These are phyloP conservation scores for Arthonia radiata DNA, from an alignment of 495 filamentous ascomycete genomes.

Conservation along the genomic window DNA sequence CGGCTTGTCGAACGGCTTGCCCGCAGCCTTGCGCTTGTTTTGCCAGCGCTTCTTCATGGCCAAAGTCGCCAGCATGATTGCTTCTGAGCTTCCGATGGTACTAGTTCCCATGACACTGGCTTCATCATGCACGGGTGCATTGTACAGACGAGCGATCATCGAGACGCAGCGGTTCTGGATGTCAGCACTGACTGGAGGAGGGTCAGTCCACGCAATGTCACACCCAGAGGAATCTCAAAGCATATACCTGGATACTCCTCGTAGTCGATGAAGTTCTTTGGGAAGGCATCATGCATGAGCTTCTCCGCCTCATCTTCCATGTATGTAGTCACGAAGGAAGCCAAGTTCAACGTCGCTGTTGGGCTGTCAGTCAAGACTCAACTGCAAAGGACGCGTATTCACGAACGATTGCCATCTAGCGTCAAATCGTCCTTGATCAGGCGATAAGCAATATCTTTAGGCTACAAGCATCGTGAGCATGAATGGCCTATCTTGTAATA, in stretches of 20 bases:
- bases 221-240: too few relatives aligned
- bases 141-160: slow-evolving; percentile 80
- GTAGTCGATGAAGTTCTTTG: slow-evolving; percentile 51
- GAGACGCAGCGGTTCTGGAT: slow-evolving; percentile 81
- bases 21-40: slow-evolving; percentile 52
- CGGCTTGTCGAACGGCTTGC: slow-evolving; percentile 47
- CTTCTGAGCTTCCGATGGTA: slow-evolving; percentile 67
- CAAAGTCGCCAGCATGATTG: slow-evolving; percentile 70
- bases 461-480: too few relatives aligned
- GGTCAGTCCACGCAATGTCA: too few relatives aligned
- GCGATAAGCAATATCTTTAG: slow-evolving; percentile 67
- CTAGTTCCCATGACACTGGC: slow-evolving; percentile 55
- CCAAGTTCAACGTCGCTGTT: slow-evolving; percentile 24
- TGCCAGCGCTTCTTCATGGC: slow-evolving; percentile 94
- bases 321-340: slow-evolving; percentile 67
- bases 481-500: too few relatives aligned
- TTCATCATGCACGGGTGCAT: slow-evolving; percentile 28
- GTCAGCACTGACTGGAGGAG: slow-evolving; percentile 61
- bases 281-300: slow-evolving; percentile 67
- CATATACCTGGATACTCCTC: background rate
- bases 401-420: slow-evolving; percentile 69
- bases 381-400: slow-evolving; percentile 32
- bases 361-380: slow-evolving; percentile 1
- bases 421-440: slow-evolving; percentile 89
- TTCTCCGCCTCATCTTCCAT: slow-evolving; percentile 85